A percentile compares a stretch with the other conserved stretches of the same genome.
Evolutionary conservation across 495 filamentous ascomycete genomes (phyloP).

Genomic region (Podospora anserina): DNA sequence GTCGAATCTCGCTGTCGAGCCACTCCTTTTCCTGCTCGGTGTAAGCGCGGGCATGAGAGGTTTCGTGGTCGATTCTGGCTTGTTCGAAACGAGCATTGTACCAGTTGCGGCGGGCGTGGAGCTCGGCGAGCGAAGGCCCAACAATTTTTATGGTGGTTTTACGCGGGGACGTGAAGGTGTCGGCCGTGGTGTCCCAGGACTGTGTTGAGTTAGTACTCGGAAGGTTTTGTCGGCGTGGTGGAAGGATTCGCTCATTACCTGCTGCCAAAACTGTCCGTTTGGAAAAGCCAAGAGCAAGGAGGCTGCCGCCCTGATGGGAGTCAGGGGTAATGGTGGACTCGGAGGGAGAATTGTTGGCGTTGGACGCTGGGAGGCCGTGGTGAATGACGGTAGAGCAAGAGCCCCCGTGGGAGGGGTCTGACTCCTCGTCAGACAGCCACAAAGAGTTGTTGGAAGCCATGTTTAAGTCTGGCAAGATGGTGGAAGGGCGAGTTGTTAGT

Average conservation of each 20-base stretch:
- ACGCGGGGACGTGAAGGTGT: neutral
- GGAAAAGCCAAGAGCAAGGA: neutral
- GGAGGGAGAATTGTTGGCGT: neutral
- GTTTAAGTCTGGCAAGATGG: neutral
- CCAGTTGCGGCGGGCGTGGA: no score
- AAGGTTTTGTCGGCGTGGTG: neutral
- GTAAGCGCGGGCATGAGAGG: no score
- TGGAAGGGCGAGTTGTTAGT: neutral
- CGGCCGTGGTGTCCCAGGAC: neutral
- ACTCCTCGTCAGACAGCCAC: neutral
- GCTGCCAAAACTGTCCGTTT: neutral
- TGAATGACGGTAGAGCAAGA: neutral
- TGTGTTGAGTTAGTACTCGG: neutral
- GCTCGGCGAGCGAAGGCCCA: neutral
- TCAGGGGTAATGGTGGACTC: neutral
- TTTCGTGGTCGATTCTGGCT: no score
- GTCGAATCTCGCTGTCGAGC: neutral
- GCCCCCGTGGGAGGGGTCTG: neutral
- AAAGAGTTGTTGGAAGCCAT: neutral
- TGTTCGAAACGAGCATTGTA: no score
- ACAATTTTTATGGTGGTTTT: neutral
- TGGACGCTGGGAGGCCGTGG: neutral
- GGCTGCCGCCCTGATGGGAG: neutral
- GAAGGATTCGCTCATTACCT: neutral
- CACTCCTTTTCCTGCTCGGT: no score